phyloP scores from a whole-genome alignment of 306 rosid species.

The Cucumis sativus region Cucumber_9930_V3 NC_026660.2:28448501-28449000 shows the following conservation, averaged over 20 bases:
- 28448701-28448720: constrained; percentile 60
- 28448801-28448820: constrained; percentile 64
- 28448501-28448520: background rate
- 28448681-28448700: background rate
- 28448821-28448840: constrained; percentile 46
- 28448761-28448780: constrained; percentile 67
- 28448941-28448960: background rate
- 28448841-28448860: constrained; percentile 79
- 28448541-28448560: background rate
- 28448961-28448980: no score
- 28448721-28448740: constrained; percentile 65
- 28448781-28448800: constrained; percentile 73
- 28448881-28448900: constrained; percentile 51
- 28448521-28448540: background rate
- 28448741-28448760: constrained; percentile 69
- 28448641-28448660: background rate
- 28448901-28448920: constrained; percentile 24
- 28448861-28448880: constrained; percentile 84
- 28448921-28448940: background rate
- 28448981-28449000: background rate
- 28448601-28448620: background rate
- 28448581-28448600: background rate
- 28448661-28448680: background rate
- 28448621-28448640: background rate
- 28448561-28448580: background rate